A percentile compares a stretch with the other conserved stretches of the same genome.
Evolutionary conservation across 176 grass and related monocot genomes (phyloP).

Genomic region (Rhynchospora pubera): DNA sequence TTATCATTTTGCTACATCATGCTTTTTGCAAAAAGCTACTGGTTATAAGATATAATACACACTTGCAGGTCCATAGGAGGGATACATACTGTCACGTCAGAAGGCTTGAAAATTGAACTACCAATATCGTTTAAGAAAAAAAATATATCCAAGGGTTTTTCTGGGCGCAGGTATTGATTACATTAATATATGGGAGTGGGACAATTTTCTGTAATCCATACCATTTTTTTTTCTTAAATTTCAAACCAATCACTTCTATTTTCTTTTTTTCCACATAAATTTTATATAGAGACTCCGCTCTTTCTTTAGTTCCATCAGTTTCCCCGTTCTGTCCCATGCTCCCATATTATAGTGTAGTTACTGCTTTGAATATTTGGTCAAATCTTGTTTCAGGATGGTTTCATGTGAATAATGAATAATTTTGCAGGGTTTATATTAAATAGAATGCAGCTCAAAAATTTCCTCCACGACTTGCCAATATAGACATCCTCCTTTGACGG

Average conservation of each 20-base stretch:
- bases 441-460: slow-evolving; percentile 1
- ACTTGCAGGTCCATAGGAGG: slow-evolving; percentile 23
- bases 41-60: slow-evolving; percentile 8
- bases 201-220: neutral
- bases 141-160: neutral
- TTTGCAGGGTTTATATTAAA: slow-evolving; percentile 21
- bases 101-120: slow-evolving; percentile 19
- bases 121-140: slow-evolving; percentile 11
- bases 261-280: slow-evolving; percentile 5
- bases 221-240: neutral
- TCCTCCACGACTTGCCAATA: neutral
- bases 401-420: slow-evolving; percentile 18
- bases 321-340: neutral
- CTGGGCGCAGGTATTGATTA: slow-evolving; percentile 10
- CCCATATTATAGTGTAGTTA: neutral
- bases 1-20: neutral
- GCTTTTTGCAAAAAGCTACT: slow-evolving; percentile 14
- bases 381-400: slow-evolving; percentile 13
- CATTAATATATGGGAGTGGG: neutral
- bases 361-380: slow-evolving; percentile 3
- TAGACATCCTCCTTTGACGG: neutral
- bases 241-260: neutral
- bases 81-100: slow-evolving; percentile 6
- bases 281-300: neutral
- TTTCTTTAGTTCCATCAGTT: neutral